These are phyloP conservation scores for Phaeoacremonium minimum DNA, from an alignment of 2,329 filamentous ascomycete genomes.

Conservation along the genomic window DNA sequence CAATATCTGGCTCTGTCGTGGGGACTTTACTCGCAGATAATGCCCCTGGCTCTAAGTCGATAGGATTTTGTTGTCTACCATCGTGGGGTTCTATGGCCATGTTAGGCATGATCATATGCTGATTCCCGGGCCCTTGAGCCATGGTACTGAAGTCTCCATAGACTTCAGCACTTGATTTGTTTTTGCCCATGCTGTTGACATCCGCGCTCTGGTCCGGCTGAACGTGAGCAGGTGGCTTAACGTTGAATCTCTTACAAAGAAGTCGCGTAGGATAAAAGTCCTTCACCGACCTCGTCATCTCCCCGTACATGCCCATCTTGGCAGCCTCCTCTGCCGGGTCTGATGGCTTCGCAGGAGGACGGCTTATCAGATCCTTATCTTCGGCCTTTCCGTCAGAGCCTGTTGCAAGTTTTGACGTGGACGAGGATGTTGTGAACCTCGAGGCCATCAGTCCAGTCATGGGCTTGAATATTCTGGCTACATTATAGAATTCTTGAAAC, in stretches of 20 bases:
- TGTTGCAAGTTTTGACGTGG: conserved; percentile 21
- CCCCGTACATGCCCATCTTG: conserved; percentile 86
- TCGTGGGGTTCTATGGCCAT: not conserved
- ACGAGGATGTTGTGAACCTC: conserved; percentile 71
- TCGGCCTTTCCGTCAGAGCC: conserved; percentile 10
- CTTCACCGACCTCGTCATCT: conserved; percentile 69
- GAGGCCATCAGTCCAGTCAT: conserved; percentile 91
- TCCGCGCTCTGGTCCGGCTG: conserved; percentile 43
- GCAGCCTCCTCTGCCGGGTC: conserved; percentile 86
- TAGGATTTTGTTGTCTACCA: conserved; percentile 1
- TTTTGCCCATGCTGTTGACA: conserved; percentile 9
- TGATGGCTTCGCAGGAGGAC: conserved; percentile 50
- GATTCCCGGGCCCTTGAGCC: not conserved
- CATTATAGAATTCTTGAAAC: conserved; percentile 67
- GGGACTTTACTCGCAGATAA: conserved; percentile 4
- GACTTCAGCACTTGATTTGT: conserved; percentile 1
- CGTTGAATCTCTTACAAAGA: conserved; percentile 91
- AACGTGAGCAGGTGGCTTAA: conserved; percentile 70
- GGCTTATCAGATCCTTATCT: conserved; percentile 34
- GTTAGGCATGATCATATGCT: not conserved
- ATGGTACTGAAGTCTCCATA: conserved; percentile 10
- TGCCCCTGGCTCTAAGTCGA: not conserved
- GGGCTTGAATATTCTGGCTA: conserved; percentile 76
- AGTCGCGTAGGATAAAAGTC: conserved; percentile 78
- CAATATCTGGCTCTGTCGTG: conserved; percentile 15